Percentiles rank a stretch among this genome's conserved stretches.
These are phyloP conservation scores for Desmodesmus armatus DNA, from an alignment of 139 green algal species.

Conservation along the genomic window DNA sequence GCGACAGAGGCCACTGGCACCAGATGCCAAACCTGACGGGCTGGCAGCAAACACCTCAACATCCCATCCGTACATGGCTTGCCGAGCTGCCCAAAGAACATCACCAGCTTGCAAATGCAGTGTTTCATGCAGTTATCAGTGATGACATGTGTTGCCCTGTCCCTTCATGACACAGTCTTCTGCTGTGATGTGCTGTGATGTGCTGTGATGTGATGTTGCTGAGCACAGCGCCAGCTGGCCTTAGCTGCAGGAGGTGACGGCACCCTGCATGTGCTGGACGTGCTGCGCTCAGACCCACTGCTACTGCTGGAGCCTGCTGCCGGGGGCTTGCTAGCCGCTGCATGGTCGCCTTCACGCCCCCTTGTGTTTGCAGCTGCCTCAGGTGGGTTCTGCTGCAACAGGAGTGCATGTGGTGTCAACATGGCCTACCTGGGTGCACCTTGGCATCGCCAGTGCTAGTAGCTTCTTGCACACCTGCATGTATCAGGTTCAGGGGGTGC, in stretches of 20 bases:
- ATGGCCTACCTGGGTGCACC: neutral
- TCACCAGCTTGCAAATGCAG: too few species aligned
- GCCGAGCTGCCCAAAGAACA: too few species aligned
- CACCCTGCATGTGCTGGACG: constrained; percentile 62
- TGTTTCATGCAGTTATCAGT: too few species aligned
- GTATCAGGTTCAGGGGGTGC: neutral
- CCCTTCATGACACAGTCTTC: too few species aligned
- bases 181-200: too few species aligned
- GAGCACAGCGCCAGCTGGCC: constrained; percentile 62
- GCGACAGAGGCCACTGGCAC: too few species aligned
- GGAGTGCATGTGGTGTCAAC: neutral
- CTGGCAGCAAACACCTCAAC: too few species aligned
- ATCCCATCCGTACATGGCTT: too few species aligned
- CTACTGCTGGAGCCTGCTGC: constrained; percentile 60
- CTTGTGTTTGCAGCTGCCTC: constrained; percentile 67
- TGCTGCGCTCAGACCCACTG: constrained; percentile 56
- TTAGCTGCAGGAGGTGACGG: constrained; percentile 66
- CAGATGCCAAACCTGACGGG: too few species aligned
- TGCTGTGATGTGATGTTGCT: too few species aligned
- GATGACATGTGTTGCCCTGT: too few species aligned
- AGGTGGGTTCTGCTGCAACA: too few species aligned
- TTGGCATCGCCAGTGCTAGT: neutral
- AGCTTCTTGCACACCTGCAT: neutral
- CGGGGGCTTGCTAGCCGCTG: constrained; percentile 52
- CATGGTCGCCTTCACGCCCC: constrained; percentile 71